phyloP scores from a whole-genome alignment of 192 early-diverging fungal species.

The Entomortierella beljakovae region DNA sequence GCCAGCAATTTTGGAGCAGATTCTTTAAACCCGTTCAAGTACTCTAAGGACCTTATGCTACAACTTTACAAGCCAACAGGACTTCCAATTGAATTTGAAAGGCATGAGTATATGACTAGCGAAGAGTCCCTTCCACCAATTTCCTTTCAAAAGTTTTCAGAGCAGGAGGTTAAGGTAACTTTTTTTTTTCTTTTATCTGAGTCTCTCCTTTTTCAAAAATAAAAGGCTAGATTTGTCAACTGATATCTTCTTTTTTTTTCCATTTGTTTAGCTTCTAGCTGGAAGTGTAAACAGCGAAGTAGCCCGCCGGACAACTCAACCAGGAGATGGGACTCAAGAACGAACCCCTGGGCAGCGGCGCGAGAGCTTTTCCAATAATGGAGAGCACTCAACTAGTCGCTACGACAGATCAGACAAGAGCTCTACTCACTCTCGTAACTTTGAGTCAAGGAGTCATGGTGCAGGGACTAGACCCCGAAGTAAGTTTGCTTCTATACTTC shows the following conservation, averaged over 20 bases:
- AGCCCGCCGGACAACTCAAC: slow-evolving; percentile 35
- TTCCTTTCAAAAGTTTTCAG: slow-evolving; percentile 64
- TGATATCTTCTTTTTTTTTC: not conserved
- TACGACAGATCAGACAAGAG: slow-evolving; percentile 47
- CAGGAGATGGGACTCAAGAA: slow-evolving; percentile 31
- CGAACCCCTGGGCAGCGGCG: slow-evolving; percentile 36
- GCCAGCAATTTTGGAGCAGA: slow-evolving; percentile 25
- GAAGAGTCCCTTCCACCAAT: slow-evolving; percentile 70
- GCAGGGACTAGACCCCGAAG: slow-evolving; percentile 27
- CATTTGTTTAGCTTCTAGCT: slow-evolving; percentile 28
- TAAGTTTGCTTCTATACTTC: slow-evolving; percentile 9
- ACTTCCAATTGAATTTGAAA: slow-evolving; percentile 70
- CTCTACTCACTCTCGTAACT: slow-evolving; percentile 17
- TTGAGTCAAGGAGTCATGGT: slow-evolving; percentile 37
- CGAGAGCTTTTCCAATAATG: slow-evolving; percentile 40
- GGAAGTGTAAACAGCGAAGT: slow-evolving; percentile 54
- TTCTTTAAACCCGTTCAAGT: slow-evolving; percentile 68
- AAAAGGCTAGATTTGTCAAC: too few species aligned
- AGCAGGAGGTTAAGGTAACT: slow-evolving; percentile 70
- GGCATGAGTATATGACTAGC: slow-evolving; percentile 73
- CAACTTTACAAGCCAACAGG: slow-evolving; percentile 72
- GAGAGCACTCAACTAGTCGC: slow-evolving; percentile 24
- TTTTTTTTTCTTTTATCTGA: not conserved
- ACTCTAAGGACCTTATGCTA: slow-evolving; percentile 81
- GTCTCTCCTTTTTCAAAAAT: not conserved